A percentile compares a stretch with the other conserved stretches of the same genome.
Evolutionary conservation across 371 early-diverging fungal species (phyloP).

Genomic region (Apophysomyces ossiformis): DNA sequence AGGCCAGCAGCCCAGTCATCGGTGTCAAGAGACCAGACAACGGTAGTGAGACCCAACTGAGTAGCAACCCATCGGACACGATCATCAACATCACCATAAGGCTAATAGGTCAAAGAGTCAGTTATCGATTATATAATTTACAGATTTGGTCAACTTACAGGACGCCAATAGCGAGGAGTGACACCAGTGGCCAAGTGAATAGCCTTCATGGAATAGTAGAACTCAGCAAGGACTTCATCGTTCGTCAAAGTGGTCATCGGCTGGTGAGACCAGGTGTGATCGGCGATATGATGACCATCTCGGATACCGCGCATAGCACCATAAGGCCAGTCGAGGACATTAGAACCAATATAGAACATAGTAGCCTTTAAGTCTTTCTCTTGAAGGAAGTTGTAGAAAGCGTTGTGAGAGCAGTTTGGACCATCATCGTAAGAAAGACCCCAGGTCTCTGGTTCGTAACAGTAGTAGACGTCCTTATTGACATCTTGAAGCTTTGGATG

Average conservation of each 20-base stretch:
- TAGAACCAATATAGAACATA: conserved; percentile 75
- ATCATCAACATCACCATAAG: conserved; percentile 70
- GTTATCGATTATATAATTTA: neutral
- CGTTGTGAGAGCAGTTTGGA: conserved; percentile 61
- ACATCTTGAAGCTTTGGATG: conserved; percentile 40
- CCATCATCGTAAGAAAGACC: conserved; percentile 73
- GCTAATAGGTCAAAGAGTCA: conserved; percentile 13
- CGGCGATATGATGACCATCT: conserved; percentile 73
- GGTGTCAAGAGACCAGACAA: conserved; percentile 59
- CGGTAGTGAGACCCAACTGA: conserved; percentile 55
- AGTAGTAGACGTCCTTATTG: conserved; percentile 51
- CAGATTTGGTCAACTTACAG: conserved; percentile 32
- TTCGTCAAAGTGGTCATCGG: conserved; percentile 70
- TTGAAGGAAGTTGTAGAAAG: conserved; percentile 51
- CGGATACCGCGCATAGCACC: conserved; percentile 56
- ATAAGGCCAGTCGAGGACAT: conserved; percentile 61
- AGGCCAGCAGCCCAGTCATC: conserved; percentile 62
- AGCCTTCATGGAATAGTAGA: conserved; percentile 71
- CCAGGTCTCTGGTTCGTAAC: conserved; percentile 62
- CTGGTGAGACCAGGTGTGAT: conserved; percentile 76
- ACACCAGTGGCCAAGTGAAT: conserved; percentile 62
- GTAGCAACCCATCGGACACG: conserved; percentile 67
- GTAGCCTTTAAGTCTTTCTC: conserved; percentile 61
- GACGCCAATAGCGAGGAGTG: conserved; percentile 55
- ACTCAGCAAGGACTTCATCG: conserved; percentile 73